These are phyloP conservation scores for Gossypioides kirkii DNA, from an alignment of 345 rosid species.

Conservation along the genomic window DNA sequence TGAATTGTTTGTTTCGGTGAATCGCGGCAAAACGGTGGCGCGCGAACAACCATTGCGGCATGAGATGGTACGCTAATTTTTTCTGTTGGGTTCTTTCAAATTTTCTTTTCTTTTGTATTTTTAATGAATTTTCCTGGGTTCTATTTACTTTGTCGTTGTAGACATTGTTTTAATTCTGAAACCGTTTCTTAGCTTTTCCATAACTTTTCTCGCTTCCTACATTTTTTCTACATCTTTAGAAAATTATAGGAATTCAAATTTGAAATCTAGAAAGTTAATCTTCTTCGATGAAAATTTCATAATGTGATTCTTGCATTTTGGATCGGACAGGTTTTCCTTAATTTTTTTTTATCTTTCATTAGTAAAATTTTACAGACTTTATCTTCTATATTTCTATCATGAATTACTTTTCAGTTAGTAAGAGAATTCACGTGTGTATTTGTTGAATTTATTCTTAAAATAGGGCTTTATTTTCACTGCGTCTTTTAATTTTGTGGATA, in stretches of 20 bases:
- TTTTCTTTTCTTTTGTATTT: not conserved
- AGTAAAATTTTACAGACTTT: not conserved
- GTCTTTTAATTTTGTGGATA: constrained; percentile 6
- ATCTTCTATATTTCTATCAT: not conserved
- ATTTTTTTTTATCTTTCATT: not conserved
- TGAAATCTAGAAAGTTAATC: not conserved
- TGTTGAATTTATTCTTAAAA: constrained; percentile 8
- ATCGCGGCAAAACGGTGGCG: constrained; percentile 53
- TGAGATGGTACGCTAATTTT: constrained; percentile 71
- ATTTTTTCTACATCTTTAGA: not conserved
- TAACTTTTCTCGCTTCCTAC: not conserved
- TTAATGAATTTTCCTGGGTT: constrained; percentile 17
- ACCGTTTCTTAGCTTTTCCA: constrained; percentile 10
- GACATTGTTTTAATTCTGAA: constrained; percentile 26
- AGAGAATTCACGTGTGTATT: not conserved
- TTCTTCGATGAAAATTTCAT: not conserved
- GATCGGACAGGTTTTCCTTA: not conserved
- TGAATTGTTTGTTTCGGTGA: constrained; percentile 22
- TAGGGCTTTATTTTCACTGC: constrained; percentile 10
- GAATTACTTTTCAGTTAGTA: not conserved
- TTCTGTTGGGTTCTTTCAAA: not conserved
- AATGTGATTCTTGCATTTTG: not conserved
- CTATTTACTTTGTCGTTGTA: constrained; percentile 16
- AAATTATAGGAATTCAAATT: constrained; percentile 3
- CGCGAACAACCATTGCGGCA: constrained; percentile 46